Percentiles rank a stretch among this genome's conserved stretches.
Conservation (phyloP, 768 basidiomycete genomes). For the Daedalea quercina region DNA sequence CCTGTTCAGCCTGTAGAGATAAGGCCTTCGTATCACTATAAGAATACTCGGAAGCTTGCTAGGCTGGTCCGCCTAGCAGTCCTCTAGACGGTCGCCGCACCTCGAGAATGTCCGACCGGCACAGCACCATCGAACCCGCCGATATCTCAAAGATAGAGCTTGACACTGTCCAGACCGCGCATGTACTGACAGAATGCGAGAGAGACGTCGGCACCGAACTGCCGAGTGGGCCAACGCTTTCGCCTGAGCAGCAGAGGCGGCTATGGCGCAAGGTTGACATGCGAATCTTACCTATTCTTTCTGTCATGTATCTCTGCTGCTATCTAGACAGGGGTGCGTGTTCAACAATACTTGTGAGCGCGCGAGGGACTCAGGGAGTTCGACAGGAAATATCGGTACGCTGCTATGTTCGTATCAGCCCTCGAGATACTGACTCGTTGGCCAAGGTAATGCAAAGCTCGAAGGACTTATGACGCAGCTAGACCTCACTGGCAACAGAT, state of each 20-base stretch:
- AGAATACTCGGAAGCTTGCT: too few species aligned
- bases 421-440: not conserved
- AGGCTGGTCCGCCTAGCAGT: too few species aligned
- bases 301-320: constrained; percentile 25
- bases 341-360: not conserved
- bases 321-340: constrained; percentile 20
- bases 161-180: too few species aligned
- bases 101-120: too few species aligned
- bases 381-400: constrained; percentile 16
- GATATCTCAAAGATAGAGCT: too few species aligned
- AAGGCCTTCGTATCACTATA: too few species aligned
- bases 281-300: constrained; percentile 23
- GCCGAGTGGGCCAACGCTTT: not conserved
- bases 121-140: too few species aligned
- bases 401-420: too few species aligned
- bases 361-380: not conserved
- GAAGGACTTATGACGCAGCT: constrained; percentile 51
- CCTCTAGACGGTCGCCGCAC: too few species aligned
- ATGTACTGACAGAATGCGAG: too few species aligned
- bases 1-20: too few species aligned
- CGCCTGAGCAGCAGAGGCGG: constrained; percentile 28
- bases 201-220: not conserved
- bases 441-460: constrained; percentile 21
- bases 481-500: constrained; percentile 48
- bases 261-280: constrained; percentile 25